These are phyloP conservation scores for Podospora tetraspora DNA, from an alignment of 495 filamentous ascomycete genomes.

Conservation along the genomic window DNA sequence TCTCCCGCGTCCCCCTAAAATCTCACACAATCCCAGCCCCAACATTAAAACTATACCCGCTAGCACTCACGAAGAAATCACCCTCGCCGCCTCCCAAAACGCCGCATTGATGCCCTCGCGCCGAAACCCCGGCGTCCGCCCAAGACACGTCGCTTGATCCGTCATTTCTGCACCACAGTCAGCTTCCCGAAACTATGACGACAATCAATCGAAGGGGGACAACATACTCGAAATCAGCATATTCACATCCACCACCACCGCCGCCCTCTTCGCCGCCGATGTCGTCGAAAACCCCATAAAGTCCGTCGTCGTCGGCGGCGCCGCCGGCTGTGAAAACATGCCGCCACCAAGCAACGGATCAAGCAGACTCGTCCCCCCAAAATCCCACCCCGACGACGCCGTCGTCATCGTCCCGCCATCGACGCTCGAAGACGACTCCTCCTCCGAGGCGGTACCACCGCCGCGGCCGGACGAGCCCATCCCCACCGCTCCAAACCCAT, in stretches of 20 bases:
- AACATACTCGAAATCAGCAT: constrained; percentile 25
- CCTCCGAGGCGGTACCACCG: no score
- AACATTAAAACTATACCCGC: not conserved
- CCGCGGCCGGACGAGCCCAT: no score
- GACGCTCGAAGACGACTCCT: not conserved
- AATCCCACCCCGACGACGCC: not conserved
- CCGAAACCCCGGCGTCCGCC: constrained; percentile 56
- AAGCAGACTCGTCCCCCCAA: not conserved
- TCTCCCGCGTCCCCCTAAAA: not conserved
- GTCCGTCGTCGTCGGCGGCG: not conserved
- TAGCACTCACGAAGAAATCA: not conserved
- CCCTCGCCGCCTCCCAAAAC: constrained; percentile 36
- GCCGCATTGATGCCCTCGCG: constrained; percentile 54
- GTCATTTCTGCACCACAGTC: constrained; percentile 21
- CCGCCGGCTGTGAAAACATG: not conserved
- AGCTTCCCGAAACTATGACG: not conserved
- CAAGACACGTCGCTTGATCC: constrained; percentile 49
- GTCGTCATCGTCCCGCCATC: not conserved
- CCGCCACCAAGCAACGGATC: constrained; percentile 8
- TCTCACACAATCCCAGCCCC: not conserved
- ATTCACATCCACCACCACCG: constrained; percentile 27
- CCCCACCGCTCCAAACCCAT: not conserved
- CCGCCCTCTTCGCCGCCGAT: not conserved
- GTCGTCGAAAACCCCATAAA: not conserved
- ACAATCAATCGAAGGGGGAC: not conserved